Evolutionary conservation across 1,284 basidiomycete genomes (phyloP), one percentile per base, ranked within the genome.

Genomic region (Irpex sp.): DNA sequence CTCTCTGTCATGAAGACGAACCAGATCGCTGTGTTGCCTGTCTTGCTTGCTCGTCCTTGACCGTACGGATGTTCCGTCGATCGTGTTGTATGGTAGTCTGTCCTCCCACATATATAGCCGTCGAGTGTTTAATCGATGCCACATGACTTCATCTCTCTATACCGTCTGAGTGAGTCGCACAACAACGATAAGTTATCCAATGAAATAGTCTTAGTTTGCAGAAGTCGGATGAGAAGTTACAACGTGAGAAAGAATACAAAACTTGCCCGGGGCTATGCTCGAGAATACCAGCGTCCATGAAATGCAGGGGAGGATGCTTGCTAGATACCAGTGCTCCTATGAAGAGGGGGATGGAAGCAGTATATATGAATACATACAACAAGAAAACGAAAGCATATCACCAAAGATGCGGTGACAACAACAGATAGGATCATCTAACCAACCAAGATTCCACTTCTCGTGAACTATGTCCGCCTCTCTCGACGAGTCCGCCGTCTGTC

Each of bases 401-500:
- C 43, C 43, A 47, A 33, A 47, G 13, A 56, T 60, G 49, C 59
- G 66, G 21, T 67, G 36, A 68, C 67, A 64, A 68, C 69, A 66
- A 70, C 57, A 61, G 3, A 26, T 62, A 68, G 60, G 62, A 69
- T 65, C 63, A 61, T 50, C 61, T 54, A 57, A n/a, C 57, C 31
- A 43, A 19, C 31, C 26, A 60, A 39, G 17, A 31, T n/a, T 71
- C 9, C 53, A 55, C 26, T 15, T 35, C 9, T 33, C 26, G 26
- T 26, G 26, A 26, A 17, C 31, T 65, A 72, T 69, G 67, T 65
- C 58, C 73, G 70, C 58, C 88, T 80, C 65, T 78, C 79, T 65
- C 80, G 74, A 63, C 87, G 79, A 67, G 78, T 82, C 64, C 85
- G 77, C 61, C 84, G 83, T 70, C 88, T 80, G 63, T 87, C 85